Evolutionary conservation across 345 rosid species (phyloP).

Genomic region (Sisymbrium irio): DNA sequence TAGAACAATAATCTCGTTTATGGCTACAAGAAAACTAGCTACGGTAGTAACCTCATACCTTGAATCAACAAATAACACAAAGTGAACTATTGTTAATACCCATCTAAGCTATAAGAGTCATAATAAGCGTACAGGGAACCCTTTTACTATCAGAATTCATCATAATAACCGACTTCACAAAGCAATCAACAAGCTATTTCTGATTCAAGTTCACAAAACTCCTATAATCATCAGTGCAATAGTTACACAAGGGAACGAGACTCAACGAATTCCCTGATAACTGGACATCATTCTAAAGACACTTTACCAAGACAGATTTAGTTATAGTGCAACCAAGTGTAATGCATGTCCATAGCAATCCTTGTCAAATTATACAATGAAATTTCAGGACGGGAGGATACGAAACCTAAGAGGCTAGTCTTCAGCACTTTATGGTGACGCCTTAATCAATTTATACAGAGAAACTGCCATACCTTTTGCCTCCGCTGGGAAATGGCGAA

Average conservation of each 20-base stretch:
- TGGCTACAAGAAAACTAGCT: not conserved
- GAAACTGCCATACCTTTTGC: conserved; percentile 50
- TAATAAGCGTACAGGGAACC: not conserved
- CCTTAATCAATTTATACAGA: not conserved
- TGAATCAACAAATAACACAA: conserved; percentile 6
- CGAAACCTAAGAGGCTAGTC: not conserved
- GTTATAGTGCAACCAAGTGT: not conserved
- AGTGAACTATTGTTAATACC: not conserved
- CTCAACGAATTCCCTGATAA: too few relatives aligned
- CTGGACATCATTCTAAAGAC: not conserved
- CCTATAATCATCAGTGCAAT: not conserved
- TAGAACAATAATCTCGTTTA: not conserved
- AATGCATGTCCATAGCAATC: not conserved
- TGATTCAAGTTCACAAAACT: not conserved
- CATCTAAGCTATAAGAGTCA: not conserved
- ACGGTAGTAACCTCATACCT: not conserved
- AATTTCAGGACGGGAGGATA: not conserved
- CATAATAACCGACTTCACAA: not conserved
- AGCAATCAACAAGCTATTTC: not conserved
- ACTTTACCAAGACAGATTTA: conserved; percentile 2
- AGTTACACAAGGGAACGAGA: not conserved
- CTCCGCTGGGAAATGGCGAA: conserved; percentile 66
- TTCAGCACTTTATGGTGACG: not conserved
- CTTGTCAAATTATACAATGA: conserved; percentile 7
- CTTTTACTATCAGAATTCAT: not conserved